Conservation (phyloP, 106 monocot genomes). For the Dactylorhiza incarnata region DNA sequence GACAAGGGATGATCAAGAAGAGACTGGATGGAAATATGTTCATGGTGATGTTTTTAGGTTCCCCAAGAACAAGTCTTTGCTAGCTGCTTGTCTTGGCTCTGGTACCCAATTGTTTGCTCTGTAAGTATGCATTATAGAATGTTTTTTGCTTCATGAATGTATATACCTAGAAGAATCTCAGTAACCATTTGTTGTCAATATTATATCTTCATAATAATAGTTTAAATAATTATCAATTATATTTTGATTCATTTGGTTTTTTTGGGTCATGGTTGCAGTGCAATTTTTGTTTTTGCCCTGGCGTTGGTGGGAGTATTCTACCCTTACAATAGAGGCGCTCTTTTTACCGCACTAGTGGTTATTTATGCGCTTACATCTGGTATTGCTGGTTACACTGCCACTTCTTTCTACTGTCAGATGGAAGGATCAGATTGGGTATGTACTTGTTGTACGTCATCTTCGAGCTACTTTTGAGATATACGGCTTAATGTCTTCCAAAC, state of each 20-base stretch:
- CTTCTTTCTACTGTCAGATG: constrained; percentile 72
- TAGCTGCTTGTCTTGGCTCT: constrained; percentile 69
- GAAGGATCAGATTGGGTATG: constrained; percentile 67
- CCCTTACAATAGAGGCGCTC: constrained; percentile 74
- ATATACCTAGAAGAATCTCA: background rate
- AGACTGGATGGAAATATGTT: constrained; percentile 81
- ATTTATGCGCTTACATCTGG: constrained; percentile 81
- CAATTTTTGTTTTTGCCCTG: constrained; percentile 56
- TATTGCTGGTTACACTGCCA: constrained; percentile 59
- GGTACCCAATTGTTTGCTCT: constrained; percentile 77
- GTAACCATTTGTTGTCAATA: background rate
- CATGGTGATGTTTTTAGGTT: constrained; percentile 80
- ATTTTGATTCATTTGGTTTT: background rate
- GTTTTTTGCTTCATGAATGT: background rate
- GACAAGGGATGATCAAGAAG: constrained; percentile 68
- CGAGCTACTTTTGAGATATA: background rate
- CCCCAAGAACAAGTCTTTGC: constrained; percentile 59
- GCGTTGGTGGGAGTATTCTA: constrained; percentile 74
- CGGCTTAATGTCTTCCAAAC: background rate
- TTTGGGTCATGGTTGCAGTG: constrained; percentile 22
- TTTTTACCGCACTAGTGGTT: constrained; percentile 67
- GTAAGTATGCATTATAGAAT: constrained; percentile 22
- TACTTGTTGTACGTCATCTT: background rate
- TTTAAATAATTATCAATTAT: background rate
- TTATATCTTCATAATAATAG: background rate